Evolutionary conservation across 1,139 yeast species (phyloP).

Genomic region (Geotrichum phurueaensis): DNA sequence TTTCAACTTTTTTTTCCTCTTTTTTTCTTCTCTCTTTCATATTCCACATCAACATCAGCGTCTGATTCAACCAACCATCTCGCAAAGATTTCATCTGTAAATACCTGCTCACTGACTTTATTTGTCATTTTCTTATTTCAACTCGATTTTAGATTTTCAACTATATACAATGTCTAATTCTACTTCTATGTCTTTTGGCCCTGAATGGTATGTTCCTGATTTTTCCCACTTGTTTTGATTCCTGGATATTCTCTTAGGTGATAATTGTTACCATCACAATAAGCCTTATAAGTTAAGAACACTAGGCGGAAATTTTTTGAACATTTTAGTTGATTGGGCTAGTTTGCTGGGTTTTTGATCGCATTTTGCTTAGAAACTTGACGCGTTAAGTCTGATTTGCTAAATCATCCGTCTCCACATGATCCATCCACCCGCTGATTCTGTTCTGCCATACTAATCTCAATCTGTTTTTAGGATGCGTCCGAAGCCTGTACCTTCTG

Average conservation of each 20-base stretch:
- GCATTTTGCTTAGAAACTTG: background rate
- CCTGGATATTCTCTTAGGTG: background rate
- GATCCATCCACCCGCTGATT: background rate
- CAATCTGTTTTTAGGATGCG: conserved; percentile 16
- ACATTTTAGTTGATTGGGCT: background rate
- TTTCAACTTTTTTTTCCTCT: conserved; percentile 2
- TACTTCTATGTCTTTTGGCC: conserved; percentile 24
- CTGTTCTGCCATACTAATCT: background rate
- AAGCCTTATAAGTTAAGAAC: background rate
- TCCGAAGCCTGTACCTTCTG: conserved; percentile 15
- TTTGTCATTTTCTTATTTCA: background rate
- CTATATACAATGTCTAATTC: conserved; percentile 24
- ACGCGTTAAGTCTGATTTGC: background rate
- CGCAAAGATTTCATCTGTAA: conserved; percentile 4
- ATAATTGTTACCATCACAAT: background rate
- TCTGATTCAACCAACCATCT: conserved; percentile 2
- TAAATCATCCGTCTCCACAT: background rate
- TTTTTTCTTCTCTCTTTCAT: conserved; percentile 2
- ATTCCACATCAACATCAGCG: background rate
- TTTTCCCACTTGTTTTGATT: background rate
- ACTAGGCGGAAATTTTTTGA: background rate
- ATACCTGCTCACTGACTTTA: background rate
- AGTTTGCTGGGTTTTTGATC: background rate
- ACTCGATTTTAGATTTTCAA: background rate
- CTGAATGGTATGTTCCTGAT: conserved; percentile 20